Base-by-base conservation (phyloP, 305 asterid species). In the Fraxinus dipetala region DNA sequence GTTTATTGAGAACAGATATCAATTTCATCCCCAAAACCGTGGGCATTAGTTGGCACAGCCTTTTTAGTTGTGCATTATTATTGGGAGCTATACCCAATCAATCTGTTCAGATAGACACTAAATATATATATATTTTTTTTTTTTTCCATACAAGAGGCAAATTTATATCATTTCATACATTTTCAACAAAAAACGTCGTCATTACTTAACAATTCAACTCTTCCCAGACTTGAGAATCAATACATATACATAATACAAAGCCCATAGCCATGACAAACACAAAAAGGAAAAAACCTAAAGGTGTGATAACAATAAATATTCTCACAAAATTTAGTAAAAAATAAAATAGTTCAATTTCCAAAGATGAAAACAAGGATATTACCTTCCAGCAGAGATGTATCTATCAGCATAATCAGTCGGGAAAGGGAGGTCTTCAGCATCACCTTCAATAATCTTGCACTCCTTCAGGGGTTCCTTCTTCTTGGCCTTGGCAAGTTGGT, bases 301-400 rank as follows among this genome's bases (percentile, higher is more conserved):
- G 54, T 13, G n/a, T 45, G 54, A 45, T 3, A 10, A 45, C 48
- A 45, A 13, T 45, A 45, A 45, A 45, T 45, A 45, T 45, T 16
- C 20, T 14, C 18, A 16, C 59, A 0, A 48, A 13, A 14, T 14
- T 14, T 14, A 75, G 7, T 16, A 78, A 56, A 14, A 78, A n/a
- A 35, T 2, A 0, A 75, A 20, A 31, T 70, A 2, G 1, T 6
- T 34, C 78, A 56, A 28, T 30, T 79, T 26, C 20, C 59, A 45
- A 30, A 75, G 6, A 16, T 7, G 51, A 63, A 56, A 56, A n/a
- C 0, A 56, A 6, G 26, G 8, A 56, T n/a, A 6, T 56, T 88
- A 93, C 99, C 99, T 95, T 67, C 98, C 98, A 20, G 99, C 99
- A 9, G 98, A 95, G 1, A 95, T 85, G 75, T 95, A 88, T 86